Evolutionary conservation across 202 grass and related monocot genomes (phyloP), one percentile per base, ranked within the genome.

Genomic region (Brachypodium distachyon): DNA sequence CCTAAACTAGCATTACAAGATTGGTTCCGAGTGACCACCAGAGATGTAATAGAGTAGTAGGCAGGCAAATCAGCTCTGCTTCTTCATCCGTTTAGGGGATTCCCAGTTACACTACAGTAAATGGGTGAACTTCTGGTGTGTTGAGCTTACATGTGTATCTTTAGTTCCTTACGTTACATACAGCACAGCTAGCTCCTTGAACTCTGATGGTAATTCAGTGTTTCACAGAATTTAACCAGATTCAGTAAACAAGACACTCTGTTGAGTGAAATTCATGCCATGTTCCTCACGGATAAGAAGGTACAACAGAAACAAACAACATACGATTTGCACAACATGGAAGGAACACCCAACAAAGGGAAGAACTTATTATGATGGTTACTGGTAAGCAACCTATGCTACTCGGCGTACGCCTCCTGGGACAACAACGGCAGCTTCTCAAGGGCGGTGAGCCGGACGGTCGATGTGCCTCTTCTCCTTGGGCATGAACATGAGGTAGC

Each of bases 401-500:
- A 26, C 50, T 52, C 10, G 40, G 6, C 33, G 10, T 57, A 38
- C 40, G 37, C 17, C 43, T 41, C 10, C 11, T 27, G 17, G 34
- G 14, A 2, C 52, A 1, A 2, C 39, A 27, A 0, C 1, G 48
- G 1, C 17, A 0, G 25, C 42, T 77, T 55, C 12, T 75, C 72
- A 79, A 66, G 74, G 23, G 9, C 71, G 93, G 44, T 57, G 57
- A 48, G 61, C 58, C 63, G 50, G 58, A 21, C 61, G 80, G 53
- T 77, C 72, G 25, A 16, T 25, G 17, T 75, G 66, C 46, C 89
- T 56, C 70, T 72, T 77, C 44, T 86, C 77, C 53, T 81, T 96
- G 61, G 72, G 63, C 38, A 82, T 90, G 65, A 85, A 72, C 77
- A 87, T 80, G 58, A 82, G 34, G 62, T 97, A 97, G 58, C 85